Evolutionary conservation across 2,329 filamentous ascomycete species (phyloP).

Genomic region (Tolypocladium nubicola): DNA sequence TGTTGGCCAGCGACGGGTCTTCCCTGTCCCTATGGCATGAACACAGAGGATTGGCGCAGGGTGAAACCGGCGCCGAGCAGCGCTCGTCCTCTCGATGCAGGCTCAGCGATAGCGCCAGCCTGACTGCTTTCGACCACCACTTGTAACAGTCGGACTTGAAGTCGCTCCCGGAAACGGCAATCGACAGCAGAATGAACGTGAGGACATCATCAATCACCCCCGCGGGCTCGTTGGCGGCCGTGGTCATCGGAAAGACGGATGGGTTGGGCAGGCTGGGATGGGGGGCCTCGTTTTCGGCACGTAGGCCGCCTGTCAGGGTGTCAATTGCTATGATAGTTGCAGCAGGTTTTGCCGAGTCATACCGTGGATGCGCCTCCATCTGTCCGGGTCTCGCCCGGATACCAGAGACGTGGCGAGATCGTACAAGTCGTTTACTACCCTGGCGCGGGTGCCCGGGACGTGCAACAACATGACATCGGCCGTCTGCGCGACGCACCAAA

Average conservation of each 20-base stretch:
- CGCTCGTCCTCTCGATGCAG: conserved; percentile 27
- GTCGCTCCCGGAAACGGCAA: conserved; percentile 34
- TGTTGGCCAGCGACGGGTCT: conserved; percentile 10
- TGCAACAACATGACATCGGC: conserved; percentile 32
- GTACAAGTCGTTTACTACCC: conserved; percentile 26
- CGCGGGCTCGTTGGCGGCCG: conserved; percentile 22
- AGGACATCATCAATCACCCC: conserved; percentile 30
- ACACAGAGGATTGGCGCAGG: conserved; percentile 20
- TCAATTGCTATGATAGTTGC: too few relatives aligned
- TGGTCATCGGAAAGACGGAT: conserved; percentile 15
- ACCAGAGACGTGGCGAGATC: conserved; percentile 23
- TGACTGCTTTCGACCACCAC: conserved; percentile 34
- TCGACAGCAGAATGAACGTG: conserved; percentile 32
- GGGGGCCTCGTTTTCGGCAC: conserved; percentile 19
- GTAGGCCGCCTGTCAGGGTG: conserved; percentile 12
- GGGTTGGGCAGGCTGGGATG: conserved; percentile 12
- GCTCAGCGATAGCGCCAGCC: conserved; percentile 25
- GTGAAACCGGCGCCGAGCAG: conserved; percentile 15
- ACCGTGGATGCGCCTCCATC: conserved; percentile 25
- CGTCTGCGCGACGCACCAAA: conserved; percentile 37
- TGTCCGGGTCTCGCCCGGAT: conserved; percentile 22
- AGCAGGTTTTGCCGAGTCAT: background rate
- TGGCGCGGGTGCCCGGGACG: conserved; percentile 27
- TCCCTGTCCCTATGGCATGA: conserved; percentile 18
- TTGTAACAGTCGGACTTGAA: conserved; percentile 37